Evolutionary conservation across 257 asterid genomes (phyloP).

Genomic region (Hygrophila difformis): DNA sequence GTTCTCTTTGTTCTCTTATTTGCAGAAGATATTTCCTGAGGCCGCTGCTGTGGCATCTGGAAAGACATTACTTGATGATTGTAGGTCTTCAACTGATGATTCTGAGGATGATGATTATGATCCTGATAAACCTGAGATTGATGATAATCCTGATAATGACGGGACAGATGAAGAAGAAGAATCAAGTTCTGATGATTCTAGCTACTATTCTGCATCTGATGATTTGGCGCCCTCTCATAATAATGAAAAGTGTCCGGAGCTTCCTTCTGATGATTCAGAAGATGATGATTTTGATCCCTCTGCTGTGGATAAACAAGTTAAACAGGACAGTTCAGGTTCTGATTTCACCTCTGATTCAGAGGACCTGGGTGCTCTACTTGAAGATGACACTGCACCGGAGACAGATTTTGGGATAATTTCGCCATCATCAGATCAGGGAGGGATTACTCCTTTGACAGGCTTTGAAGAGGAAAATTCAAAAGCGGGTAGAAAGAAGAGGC

Average conservation of each 20-base stretch:
- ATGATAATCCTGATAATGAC: constrained; percentile 36
- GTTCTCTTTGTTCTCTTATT: constrained; percentile 15
- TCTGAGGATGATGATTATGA: constrained; percentile 89
- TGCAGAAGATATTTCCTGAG: constrained; percentile 91
- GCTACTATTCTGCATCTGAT: constrained; percentile 49
- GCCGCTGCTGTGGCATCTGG: constrained; percentile 81
- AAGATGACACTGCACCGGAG: constrained; percentile 29
- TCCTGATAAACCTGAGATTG: constrained; percentile 58
- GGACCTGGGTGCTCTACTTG: constrained; percentile 54
- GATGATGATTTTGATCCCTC: constrained; percentile 84
- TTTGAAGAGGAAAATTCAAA: constrained; percentile 19
- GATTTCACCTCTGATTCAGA: constrained; percentile 93
- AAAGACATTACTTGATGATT: constrained; percentile 46
- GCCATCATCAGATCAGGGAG: constrained; percentile 13
- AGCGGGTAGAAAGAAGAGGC: constrained; percentile 28
- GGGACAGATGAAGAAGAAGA: constrained; percentile 39
- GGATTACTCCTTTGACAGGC: constrained; percentile 8
- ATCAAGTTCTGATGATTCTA: constrained; percentile 55
- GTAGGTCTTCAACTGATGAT: constrained; percentile 67
- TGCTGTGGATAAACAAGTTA: constrained; percentile 34
- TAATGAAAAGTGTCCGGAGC: constrained; percentile 29
- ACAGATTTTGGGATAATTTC: constrained; percentile 25
- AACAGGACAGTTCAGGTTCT: constrained; percentile 64
- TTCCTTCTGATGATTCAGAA: constrained; percentile 93
- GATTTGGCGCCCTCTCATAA: constrained; percentile 27